These are phyloP conservation scores for Leccinum variicolor DNA, from an alignment of 768 basidiomycete species.

Conservation along the genomic window DNA sequence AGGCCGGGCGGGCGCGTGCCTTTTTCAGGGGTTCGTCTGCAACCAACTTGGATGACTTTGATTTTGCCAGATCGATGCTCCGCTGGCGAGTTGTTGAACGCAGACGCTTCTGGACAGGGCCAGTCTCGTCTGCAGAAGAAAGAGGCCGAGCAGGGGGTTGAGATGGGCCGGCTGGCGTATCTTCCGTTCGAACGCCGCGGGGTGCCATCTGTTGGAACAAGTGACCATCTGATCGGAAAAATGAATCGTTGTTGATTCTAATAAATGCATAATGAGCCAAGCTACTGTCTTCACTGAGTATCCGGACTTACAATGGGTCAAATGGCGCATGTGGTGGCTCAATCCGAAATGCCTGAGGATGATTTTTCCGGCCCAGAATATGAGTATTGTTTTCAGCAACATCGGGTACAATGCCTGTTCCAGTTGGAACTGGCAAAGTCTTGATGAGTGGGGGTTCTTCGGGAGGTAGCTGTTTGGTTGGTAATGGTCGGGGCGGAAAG, in stretches of 20 bases:
- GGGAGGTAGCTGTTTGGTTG: conserved; percentile 49
- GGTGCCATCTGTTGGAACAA: conserved; percentile 46
- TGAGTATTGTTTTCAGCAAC: conserved; percentile 50
- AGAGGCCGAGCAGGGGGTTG: conserved; percentile 62
- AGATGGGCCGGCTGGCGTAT: conserved; percentile 36
- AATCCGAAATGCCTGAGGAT: conserved; percentile 55
- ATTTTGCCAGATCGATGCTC: conserved; percentile 46
- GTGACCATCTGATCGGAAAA: conserved; percentile 54
- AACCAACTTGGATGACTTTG: conserved; percentile 58
- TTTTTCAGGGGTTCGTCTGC: conserved; percentile 78
- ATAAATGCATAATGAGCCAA: conserved; percentile 6
- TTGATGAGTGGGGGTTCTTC: conserved; percentile 46
- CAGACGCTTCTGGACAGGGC: conserved; percentile 72
- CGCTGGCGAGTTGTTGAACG: conserved; percentile 60
- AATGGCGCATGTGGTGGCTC: conserved; percentile 47
- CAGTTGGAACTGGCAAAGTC: conserved; percentile 41
- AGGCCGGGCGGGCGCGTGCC: conserved; percentile 87
- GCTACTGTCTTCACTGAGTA: not conserved
- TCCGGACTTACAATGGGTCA: conserved; percentile 56
- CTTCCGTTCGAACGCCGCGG: conserved; percentile 42
- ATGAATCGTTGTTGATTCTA: conserved; percentile 57
- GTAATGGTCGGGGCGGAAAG: conserved; percentile 61
- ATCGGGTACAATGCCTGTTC: conserved; percentile 71
- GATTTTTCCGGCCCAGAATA: conserved; percentile 57
- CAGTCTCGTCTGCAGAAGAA: conserved; percentile 80